phyloP scores from a whole-genome alignment of 257 asterid genomes.

The Penstemon eatonii region DNA sequence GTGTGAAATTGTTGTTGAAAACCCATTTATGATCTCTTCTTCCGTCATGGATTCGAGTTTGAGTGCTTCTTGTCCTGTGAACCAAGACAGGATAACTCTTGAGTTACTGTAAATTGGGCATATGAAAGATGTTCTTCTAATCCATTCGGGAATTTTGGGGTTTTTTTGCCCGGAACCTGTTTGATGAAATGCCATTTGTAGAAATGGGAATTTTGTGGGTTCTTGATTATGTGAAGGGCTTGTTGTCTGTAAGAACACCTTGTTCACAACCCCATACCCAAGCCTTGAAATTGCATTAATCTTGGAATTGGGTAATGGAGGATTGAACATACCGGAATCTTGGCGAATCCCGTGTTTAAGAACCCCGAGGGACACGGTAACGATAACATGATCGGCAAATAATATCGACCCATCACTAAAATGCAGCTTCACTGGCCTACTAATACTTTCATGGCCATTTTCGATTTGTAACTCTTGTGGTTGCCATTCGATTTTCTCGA shows the following conservation, averaged over 20 bases:
- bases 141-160: constrained; percentile 70
- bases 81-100: constrained; percentile 60
- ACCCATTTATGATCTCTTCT: constrained; percentile 59
- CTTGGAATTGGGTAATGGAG: constrained; percentile 64
- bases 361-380: constrained; percentile 83
- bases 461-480: constrained; percentile 30
- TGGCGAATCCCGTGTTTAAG: constrained; percentile 53
- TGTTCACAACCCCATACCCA: constrained; percentile 85
- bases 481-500: constrained; percentile 63
- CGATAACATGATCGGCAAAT: constrained; percentile 70
- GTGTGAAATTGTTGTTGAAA: constrained; percentile 55
- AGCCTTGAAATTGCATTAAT: constrained; percentile 62
- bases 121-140: constrained; percentile 60
- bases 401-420: constrained; percentile 60
- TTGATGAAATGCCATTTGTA: constrained; percentile 74
- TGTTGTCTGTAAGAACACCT: constrained; percentile 57
- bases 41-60: constrained; percentile 61
- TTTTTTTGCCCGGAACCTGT: constrained; percentile 30
- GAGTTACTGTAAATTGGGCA: constrained; percentile 61
- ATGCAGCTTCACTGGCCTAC: constrained; percentile 65
- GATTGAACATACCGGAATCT: constrained; percentile 51
- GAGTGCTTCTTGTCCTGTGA: constrained; percentile 82
- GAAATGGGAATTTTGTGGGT: constrained; percentile 37
- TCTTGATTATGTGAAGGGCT: constrained; percentile 1
- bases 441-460: constrained; percentile 28